Percentiles rank a stretch among this genome's conserved stretches.
Evolutionary conservation across 306 rosid genomes (phyloP).

Genomic region (Cicer bijugum): DNA sequence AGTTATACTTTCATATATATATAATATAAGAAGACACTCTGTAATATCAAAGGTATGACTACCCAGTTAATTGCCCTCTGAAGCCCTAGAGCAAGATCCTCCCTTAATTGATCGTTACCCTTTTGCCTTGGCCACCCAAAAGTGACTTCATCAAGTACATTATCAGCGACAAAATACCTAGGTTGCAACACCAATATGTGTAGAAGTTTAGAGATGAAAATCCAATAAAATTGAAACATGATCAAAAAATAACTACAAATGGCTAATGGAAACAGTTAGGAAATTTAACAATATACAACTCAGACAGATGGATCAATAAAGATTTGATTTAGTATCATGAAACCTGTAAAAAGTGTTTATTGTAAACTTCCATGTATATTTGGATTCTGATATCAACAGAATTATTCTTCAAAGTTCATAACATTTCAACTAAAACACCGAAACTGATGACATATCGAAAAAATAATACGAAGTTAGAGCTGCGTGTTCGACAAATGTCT

Average conservation of each 20-base stretch:
- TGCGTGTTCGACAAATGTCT: slow-evolving; percentile 9
- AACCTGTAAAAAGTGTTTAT: slow-evolving; percentile 9
- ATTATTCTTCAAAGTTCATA: slow-evolving; percentile 26
- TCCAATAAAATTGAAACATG: slow-evolving; percentile 18
- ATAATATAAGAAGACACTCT: slow-evolving; percentile 29
- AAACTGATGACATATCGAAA: slow-evolving; percentile 36
- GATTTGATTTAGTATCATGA: slow-evolving; percentile 12
- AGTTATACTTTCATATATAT: not conserved
- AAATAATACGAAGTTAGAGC: slow-evolving; percentile 11
- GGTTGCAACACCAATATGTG: slow-evolving; percentile 38
- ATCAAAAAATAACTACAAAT: slow-evolving; percentile 22
- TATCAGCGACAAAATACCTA: slow-evolving; percentile 91
- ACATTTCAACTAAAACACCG: slow-evolving; percentile 16
- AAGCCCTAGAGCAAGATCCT: slow-evolving; percentile 75
- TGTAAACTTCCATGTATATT: not conserved
- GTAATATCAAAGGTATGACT: slow-evolving; percentile 40
- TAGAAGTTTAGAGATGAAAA: slow-evolving; percentile 35
- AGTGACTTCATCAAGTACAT: slow-evolving; percentile 88
- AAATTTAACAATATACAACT: slow-evolving; percentile 4
- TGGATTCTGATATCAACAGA: slow-evolving; percentile 15
- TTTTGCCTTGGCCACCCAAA: slow-evolving; percentile 96
- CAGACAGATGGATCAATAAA: not conserved
- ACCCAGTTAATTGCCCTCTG: slow-evolving; percentile 97
- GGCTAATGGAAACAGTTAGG: slow-evolving; percentile 31
- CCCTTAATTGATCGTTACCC: slow-evolving; percentile 66